phyloP scores from a whole-genome alignment of 306 rosid species.

The Chamaecrista fasciculata region DNA sequence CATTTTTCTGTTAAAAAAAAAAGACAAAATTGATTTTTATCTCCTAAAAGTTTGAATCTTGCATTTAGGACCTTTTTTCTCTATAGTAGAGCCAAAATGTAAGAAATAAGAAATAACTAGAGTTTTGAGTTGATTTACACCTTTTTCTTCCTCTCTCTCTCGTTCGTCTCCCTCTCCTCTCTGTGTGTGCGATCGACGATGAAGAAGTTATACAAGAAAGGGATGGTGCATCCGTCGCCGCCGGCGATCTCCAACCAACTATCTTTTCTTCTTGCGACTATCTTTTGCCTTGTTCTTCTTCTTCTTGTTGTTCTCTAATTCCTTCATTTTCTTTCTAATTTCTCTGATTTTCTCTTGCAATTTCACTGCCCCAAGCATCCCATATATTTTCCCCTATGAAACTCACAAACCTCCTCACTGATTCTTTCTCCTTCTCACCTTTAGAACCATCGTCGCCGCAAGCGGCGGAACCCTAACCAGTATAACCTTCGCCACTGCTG shows the following conservation, averaged over 20 bases:
- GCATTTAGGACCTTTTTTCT: too few relatives aligned
- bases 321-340: slow-evolving; percentile 2
- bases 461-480: background rate
- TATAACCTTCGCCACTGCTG: background rate
- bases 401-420: slow-evolving; percentile 73
- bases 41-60: too few relatives aligned
- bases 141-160: too few relatives aligned
- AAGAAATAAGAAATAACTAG: too few relatives aligned
- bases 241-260: slow-evolving; percentile 75
- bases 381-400: slow-evolving; percentile 89
- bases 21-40: too few relatives aligned
- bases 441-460: slow-evolving; percentile 16
- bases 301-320: background rate
- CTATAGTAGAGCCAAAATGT: too few relatives aligned
- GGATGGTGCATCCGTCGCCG: slow-evolving; percentile 87
- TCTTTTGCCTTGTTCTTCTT: background rate
- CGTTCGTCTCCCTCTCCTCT: background rate
- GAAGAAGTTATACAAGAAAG: slow-evolving; percentile 90
- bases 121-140: too few relatives aligned
- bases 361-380: slow-evolving; percentile 69
- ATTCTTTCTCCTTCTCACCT: slow-evolving; percentile 63
- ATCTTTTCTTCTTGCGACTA: slow-evolving; percentile 75
- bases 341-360: background rate
- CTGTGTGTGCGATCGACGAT: slow-evolving; percentile 40
- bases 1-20: too few relatives aligned